Conservation (phyloP, 352 stramenopile species). For the Phytophthora ramorum region DNA sequence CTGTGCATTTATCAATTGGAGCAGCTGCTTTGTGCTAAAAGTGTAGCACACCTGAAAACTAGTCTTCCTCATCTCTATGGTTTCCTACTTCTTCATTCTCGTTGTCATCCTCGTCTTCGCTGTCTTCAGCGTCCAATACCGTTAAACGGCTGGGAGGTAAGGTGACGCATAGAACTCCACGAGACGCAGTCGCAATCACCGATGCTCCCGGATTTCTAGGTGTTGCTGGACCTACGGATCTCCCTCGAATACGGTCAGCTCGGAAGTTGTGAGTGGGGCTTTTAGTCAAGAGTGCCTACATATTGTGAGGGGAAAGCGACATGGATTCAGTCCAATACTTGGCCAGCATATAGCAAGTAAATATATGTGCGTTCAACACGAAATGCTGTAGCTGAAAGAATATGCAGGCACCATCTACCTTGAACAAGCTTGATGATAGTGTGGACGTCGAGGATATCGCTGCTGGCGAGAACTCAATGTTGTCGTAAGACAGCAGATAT, state of each 20-base stretch:
- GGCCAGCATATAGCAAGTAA: constrained; percentile 1
- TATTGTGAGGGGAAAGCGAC: neutral
- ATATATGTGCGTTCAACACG: neutral
- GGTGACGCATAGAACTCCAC: constrained; percentile 61
- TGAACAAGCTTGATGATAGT: constrained; percentile 6
- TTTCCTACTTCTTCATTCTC: constrained; percentile 30
- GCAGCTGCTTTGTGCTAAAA: neutral
- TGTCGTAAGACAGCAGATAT: constrained; percentile 49
- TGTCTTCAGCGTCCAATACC: constrained; percentile 72
- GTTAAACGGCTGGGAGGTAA: constrained; percentile 41
- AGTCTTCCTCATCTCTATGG: constrained; percentile 15
- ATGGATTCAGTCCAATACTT: constrained; percentile 10
- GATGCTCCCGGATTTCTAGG: constrained; percentile 14
- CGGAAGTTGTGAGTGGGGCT: constrained; percentile 25
- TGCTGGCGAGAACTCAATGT: constrained; percentile 33
- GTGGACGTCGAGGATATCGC: neutral
- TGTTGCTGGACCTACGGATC: constrained; percentile 23
- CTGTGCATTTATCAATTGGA: neutral
- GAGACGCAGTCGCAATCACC: constrained; percentile 56
- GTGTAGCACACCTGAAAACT: constrained; percentile 37
- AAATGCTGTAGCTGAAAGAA: neutral
- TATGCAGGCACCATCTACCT: constrained; percentile 19
- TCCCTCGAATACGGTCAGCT: constrained; percentile 26
- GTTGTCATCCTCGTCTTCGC: constrained; percentile 42
- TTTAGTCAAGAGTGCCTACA: constrained; percentile 16